phyloP scores from a whole-genome alignment of 768 basidiomycete species.

The Rhizopogon vinicolor region DNA sequence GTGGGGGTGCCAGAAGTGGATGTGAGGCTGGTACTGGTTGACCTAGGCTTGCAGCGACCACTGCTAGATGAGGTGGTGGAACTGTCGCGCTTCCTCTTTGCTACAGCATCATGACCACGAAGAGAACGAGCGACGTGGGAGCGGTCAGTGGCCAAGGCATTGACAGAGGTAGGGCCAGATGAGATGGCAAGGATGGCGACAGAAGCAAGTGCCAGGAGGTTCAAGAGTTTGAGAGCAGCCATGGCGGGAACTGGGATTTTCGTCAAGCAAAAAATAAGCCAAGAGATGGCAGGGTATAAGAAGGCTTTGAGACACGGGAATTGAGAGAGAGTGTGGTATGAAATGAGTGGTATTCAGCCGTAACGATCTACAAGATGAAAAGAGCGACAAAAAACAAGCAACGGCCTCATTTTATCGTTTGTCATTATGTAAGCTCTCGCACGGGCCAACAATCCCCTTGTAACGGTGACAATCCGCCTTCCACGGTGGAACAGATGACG shows the following conservation, averaged over 20 bases:
- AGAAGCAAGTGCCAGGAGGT: slow-evolving; percentile 53
- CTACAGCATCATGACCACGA: slow-evolving; percentile 40
- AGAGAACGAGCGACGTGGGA: slow-evolving; percentile 41
- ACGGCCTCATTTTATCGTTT: background rate
- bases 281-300: slow-evolving; percentile 1
- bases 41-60: slow-evolving; percentile 56
- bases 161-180: slow-evolving; percentile 39
- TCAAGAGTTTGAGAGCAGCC: slow-evolving; percentile 49
- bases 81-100: slow-evolving; percentile 46
- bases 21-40: slow-evolving; percentile 22
- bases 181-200: slow-evolving; percentile 53
- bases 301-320: slow-evolving; percentile 15
- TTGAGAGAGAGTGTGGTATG: slow-evolving; percentile 18
- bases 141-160: slow-evolving; percentile 45
- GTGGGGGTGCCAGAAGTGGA: slow-evolving; percentile 8
- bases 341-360: slow-evolving; percentile 10
- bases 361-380: slow-evolving; percentile 19
- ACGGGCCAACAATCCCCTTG: slow-evolving; percentile 4
- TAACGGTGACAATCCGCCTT: too few species aligned
- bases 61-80: slow-evolving; percentile 19
- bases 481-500: too few species aligned
- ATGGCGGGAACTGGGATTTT: slow-evolving; percentile 25
- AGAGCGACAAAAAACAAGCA: background rate
- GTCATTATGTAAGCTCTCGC: slow-evolving; percentile 20
- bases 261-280: too few species aligned